These are phyloP conservation scores for Stemphylium lycopersici DNA, from an alignment of 2,329 filamentous ascomycete species.

Conservation along the genomic window DNA sequence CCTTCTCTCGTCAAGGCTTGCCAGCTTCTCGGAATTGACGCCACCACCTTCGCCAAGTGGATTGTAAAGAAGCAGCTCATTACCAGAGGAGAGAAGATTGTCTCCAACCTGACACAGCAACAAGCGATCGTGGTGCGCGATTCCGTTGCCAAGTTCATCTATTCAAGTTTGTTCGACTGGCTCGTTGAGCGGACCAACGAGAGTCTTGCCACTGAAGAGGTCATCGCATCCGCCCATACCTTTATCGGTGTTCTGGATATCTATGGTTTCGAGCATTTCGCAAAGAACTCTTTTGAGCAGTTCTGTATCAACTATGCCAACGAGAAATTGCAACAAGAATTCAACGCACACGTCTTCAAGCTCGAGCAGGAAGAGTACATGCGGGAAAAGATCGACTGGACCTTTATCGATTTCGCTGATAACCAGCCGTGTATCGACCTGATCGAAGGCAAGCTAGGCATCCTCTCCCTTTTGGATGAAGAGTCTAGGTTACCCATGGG, in stretches of 20 bases:
- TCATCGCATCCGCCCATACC: constrained; percentile 78
- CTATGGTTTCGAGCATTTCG: constrained; percentile 98
- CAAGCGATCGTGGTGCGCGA: constrained; percentile 94
- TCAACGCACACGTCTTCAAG: constrained; percentile 99
- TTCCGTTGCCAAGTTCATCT: constrained; percentile 98
- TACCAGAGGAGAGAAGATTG: constrained; percentile 96
- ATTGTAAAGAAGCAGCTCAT: constrained; percentile 98
- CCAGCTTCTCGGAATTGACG: constrained; percentile 84
- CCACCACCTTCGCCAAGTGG: constrained; percentile 90
- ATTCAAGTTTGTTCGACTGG: constrained; percentile 98
- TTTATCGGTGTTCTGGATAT: constrained; percentile 99
- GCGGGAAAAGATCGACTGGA: constrained; percentile 97
- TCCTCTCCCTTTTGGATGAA: constrained; percentile 90
- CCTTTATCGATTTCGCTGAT: constrained; percentile 98
- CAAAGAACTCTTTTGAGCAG: constrained; percentile 99
- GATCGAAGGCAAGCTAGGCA: constrained; percentile 95
- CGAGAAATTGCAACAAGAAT: constrained; percentile 98
- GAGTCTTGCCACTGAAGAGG: constrained; percentile 86
- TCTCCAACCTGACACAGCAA: constrained; percentile 90
- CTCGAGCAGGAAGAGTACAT: constrained; percentile 98
- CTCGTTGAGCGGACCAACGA: constrained; percentile 95
- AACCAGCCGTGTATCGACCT: constrained; percentile 99
- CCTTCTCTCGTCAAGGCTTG: constrained; percentile 83
- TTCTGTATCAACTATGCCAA: constrained; percentile 99
- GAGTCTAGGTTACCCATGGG: constrained; percentile 97